Evolutionary conservation across 345 rosid genomes (phyloP), one percentile per base, ranked within the genome.

Genomic region (Stellera chamaejasme): DNA sequence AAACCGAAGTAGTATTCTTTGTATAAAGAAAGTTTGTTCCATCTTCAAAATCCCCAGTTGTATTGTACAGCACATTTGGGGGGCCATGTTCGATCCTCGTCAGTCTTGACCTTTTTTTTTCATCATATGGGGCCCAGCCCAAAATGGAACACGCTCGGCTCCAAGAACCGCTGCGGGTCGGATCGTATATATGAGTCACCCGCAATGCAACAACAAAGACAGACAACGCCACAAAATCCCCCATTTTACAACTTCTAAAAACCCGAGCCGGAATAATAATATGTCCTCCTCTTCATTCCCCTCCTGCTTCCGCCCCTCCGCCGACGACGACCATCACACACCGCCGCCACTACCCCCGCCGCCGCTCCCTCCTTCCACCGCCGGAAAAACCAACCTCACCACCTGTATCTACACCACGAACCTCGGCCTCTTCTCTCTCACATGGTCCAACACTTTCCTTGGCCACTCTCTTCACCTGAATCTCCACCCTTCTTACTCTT

Each of bases 391-490:
- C 3, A 73, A 76, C 59, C 82, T 84, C 3, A 78, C 84, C 11
- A 85, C 92, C 6, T 83, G 83, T 46, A 74, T 89, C 2, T 93
- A 89, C 83, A 77, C 82, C 53, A 89, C 97, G 36, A 76, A 68
- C 43, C 79, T 83, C 12, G 99, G 99, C 8, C 66, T 84, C 4
- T 93, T 89, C 64, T 83, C 91, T 47, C 79, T 93, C 10, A 87
- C 97, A 14, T 93, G 97, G 99, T 84, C 97, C 10, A 62, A 81
- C 2, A 71, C 75, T 53, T 76, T 85, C 66, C 62, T 87, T 50
- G 95, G 99, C 59, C 94, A 84, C 71, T 84, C 92, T n/a, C 73
- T 89, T 55, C 70, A 77, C 62, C 92, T 89, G 71, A 66, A 76
- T 51, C 94, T 82, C 75, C 85, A 78, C 71, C 82, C 88, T 15